Conservation (phyloP, 768 basidiomycete species). For the Paxillus ammoniavirescens region DNA sequence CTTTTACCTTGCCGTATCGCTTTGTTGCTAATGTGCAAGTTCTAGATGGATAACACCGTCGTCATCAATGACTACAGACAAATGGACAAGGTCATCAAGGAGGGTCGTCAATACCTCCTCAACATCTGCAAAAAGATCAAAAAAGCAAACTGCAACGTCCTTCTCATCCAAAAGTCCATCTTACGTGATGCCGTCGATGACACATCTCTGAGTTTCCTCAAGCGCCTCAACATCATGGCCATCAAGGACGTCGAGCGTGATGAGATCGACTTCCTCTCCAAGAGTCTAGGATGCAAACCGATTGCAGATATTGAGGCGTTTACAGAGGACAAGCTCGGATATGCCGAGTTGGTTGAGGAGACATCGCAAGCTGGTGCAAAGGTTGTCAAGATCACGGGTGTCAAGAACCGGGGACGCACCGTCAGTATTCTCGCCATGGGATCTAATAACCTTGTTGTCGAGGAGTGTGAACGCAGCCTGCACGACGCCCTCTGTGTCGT, state of each 20-base stretch:
- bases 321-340: slow-evolving; percentile 96
- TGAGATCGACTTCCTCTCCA: slow-evolving; percentile 95
- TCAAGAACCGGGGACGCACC: slow-evolving; percentile 92
- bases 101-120: slow-evolving; percentile 95
- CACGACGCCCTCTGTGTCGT: slow-evolving; percentile 99
- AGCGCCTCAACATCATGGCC: slow-evolving; percentile 92
- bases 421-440: slow-evolving; percentile 96
- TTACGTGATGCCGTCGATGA: slow-evolving; percentile 99
- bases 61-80: slow-evolving; percentile 99
- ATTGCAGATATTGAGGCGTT: slow-evolving; percentile 97
- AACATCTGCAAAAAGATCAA: slow-evolving; percentile 99
- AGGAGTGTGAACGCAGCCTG: slow-evolving; percentile 95
- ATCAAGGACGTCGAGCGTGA: slow-evolving; percentile 98
- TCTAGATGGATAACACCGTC: slow-evolving; percentile 98
- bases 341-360: slow-evolving; percentile 95
- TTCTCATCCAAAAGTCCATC: slow-evolving; percentile 99
- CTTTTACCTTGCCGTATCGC: not conserved
- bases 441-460: slow-evolving; percentile 86
- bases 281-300: slow-evolving; percentile 93
- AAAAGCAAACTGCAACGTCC: slow-evolving; percentile 98
- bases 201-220: slow-evolving; percentile 94
- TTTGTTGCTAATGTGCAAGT: slow-evolving; percentile 1
- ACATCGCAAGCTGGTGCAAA: slow-evolving; percentile 77
- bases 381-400: slow-evolving; percentile 91
- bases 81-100: slow-evolving; percentile 99